Conservation (phyloP, 2,329 filamentous ascomycete genomes). For the Metarhizium rileyi region DNA sequence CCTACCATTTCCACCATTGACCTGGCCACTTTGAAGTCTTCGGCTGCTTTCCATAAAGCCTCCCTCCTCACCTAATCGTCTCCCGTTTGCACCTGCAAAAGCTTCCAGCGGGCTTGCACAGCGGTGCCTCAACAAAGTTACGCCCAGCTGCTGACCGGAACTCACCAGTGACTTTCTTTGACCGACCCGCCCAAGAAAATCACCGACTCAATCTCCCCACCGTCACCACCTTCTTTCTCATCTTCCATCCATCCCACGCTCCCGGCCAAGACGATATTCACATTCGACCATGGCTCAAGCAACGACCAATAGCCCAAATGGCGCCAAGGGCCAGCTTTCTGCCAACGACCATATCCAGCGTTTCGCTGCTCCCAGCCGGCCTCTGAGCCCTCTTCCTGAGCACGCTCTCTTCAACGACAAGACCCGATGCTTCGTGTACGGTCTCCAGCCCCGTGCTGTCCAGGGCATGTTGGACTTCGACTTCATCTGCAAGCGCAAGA, state of each 20-base stretch:
- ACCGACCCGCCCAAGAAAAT: conserved; percentile 10
- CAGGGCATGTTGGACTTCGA: conserved; percentile 98
- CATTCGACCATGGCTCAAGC: conserved; percentile 39
- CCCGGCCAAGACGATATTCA: conserved; percentile 7
- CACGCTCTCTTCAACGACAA: conserved; percentile 98
- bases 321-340: conserved; percentile 46
- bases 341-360: conserved; percentile 99
- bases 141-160: conserved; percentile 4
- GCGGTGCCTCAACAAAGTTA: conserved; percentile 3
- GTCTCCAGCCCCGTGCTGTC: conserved; percentile 88
- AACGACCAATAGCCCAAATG: conserved; percentile 38
- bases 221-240: conserved; percentile 5
- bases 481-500: conserved; percentile 99
- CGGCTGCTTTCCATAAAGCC: background rate
- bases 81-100: background rate
- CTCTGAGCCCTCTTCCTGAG: conserved; percentile 75
- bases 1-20: background rate
- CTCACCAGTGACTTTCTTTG: conserved; percentile 2
- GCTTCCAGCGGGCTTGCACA: conserved; percentile 1
- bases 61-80: background rate
- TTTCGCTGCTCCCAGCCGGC: conserved; percentile 86
- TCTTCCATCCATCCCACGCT: background rate
- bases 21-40: background rate
- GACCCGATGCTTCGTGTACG: conserved; percentile 99
- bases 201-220: conserved; percentile 1